phyloP scores from a whole-genome alignment of 306 rosid species.

The Lathyrus sativus region DNA sequence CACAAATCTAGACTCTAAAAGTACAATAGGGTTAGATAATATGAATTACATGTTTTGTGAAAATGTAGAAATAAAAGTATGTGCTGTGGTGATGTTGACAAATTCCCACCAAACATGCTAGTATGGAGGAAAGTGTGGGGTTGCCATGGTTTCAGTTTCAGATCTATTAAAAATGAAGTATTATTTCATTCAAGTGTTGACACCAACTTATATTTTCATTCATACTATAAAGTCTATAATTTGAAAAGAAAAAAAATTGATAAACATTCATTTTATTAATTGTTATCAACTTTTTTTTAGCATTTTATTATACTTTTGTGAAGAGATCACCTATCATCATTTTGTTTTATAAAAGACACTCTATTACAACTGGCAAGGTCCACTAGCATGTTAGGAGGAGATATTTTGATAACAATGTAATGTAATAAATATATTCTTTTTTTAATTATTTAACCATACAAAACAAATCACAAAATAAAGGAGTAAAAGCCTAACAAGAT shows the following conservation, averaged over 20 bases:
- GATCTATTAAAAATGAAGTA: not conserved
- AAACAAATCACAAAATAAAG: not conserved
- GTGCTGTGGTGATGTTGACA: slow-evolving; percentile 37
- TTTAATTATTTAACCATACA: too few relatives aligned
- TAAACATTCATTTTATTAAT: not conserved
- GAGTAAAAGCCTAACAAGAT: not conserved
- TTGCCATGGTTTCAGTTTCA: not conserved
- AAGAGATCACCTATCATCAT: not conserved
- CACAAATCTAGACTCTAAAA: not conserved
- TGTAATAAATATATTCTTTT: not conserved
- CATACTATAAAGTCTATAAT: not conserved
- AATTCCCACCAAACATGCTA: slow-evolving; percentile 54
- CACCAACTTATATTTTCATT: not conserved
- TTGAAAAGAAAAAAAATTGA: not conserved
- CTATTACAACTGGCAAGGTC: too few relatives aligned
- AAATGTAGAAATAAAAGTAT: slow-evolving; percentile 16
- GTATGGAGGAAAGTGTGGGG: slow-evolving; percentile 27
- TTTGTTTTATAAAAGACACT: too few relatives aligned
- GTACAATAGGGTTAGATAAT: slow-evolving; percentile 33
- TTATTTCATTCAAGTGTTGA: not conserved
- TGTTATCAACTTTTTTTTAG: not conserved
- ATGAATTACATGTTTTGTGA: slow-evolving; percentile 28
- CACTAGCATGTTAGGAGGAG: not conserved
- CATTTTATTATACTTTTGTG: not conserved
- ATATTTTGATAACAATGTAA: not conserved